These are phyloP conservation scores for Lasiodiplodia sp. DNA, from an alignment of 2,329 filamentous ascomycete species.

Conservation along the genomic window DNA sequence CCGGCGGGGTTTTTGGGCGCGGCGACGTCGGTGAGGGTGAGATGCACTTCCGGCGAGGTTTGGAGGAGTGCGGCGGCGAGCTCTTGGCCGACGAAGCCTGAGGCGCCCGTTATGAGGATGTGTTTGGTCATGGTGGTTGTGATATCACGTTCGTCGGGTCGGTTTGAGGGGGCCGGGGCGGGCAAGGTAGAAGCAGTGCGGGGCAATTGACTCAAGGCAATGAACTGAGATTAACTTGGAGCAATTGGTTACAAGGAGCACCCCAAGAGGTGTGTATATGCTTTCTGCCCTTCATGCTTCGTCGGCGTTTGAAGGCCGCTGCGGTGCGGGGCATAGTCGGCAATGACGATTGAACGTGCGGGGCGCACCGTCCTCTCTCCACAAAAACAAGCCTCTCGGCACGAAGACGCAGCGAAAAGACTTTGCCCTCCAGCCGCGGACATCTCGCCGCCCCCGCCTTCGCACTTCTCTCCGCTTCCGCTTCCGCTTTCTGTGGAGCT, in stretches of 20 bases:
- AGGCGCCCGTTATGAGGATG: constrained; percentile 35
- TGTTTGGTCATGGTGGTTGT: constrained; percentile 16
- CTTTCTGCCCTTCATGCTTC: background rate
- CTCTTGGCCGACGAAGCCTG: constrained; percentile 35
- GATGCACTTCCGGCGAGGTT: constrained; percentile 23
- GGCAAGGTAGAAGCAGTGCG: background rate
- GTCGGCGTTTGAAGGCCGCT: constrained; percentile 1
- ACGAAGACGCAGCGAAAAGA: constrained; percentile 25
- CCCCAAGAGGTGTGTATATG: background rate
- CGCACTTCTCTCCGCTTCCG: constrained; percentile 25
- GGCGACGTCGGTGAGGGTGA: constrained; percentile 33
- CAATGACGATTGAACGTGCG: background rate
- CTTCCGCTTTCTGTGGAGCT: constrained; percentile 1
- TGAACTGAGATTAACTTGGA: background rate
- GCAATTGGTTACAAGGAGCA: background rate
- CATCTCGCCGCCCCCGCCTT: constrained; percentile 25
- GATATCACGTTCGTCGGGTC: constrained; percentile 11
- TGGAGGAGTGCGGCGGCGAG: constrained; percentile 32
- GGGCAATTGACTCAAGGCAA: background rate
- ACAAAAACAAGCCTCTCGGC: constrained; percentile 14
- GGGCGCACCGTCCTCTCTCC: constrained; percentile 3
- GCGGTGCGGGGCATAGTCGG: constrained; percentile 15
- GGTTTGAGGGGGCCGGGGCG: background rate
- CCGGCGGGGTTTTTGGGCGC: constrained; percentile 29
- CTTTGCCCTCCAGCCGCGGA: background rate